These are phyloP conservation scores for Termitomyces sp. DNA, from an alignment of 768 basidiomycete species.

Conservation along the genomic window DNA sequence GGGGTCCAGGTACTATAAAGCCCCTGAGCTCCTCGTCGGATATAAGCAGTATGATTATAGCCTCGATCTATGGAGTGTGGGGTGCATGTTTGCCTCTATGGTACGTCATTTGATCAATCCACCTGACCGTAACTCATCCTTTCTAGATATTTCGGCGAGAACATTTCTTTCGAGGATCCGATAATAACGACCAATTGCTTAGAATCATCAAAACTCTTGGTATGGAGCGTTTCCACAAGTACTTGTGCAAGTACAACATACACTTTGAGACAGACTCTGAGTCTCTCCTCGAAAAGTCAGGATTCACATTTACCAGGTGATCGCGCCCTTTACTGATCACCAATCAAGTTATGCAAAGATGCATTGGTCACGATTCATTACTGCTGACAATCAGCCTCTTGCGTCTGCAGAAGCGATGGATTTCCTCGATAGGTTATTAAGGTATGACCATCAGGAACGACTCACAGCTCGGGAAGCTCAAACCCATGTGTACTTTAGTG, in stretches of 20 bases:
- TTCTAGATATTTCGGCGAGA: slow-evolving; percentile 64
- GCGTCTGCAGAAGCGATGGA: slow-evolving; percentile 61
- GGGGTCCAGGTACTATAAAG: slow-evolving; percentile 69
- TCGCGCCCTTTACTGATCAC: not conserved
- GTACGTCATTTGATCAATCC: slow-evolving; percentile 27
- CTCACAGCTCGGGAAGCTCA: slow-evolving; percentile 64
- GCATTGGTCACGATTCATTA: slow-evolving; percentile 61
- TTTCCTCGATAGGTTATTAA: slow-evolving; percentile 58
- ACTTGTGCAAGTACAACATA: slow-evolving; percentile 56
- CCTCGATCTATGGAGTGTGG: slow-evolving; percentile 68
- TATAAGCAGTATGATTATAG: slow-evolving; percentile 71
- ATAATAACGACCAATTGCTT: slow-evolving; percentile 70
- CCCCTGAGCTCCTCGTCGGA: slow-evolving; percentile 65
- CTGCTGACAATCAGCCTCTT: slow-evolving; percentile 48
- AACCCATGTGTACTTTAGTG: slow-evolving; percentile 62
- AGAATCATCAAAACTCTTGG: slow-evolving; percentile 66
- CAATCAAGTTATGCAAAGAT: slow-evolving; percentile 47
- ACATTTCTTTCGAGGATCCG: slow-evolving; percentile 70
- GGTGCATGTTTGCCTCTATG: slow-evolving; percentile 74
- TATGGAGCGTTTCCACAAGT: slow-evolving; percentile 58
- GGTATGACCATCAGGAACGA: slow-evolving; percentile 66
- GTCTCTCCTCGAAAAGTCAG: slow-evolving; percentile 44
- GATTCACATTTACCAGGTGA: not conserved
- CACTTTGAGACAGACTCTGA: slow-evolving; percentile 61
- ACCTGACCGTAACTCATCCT: not conserved